Conservation (phyloP, 768 basidiomycete genomes). For the Megacollybia marginata region DNA sequence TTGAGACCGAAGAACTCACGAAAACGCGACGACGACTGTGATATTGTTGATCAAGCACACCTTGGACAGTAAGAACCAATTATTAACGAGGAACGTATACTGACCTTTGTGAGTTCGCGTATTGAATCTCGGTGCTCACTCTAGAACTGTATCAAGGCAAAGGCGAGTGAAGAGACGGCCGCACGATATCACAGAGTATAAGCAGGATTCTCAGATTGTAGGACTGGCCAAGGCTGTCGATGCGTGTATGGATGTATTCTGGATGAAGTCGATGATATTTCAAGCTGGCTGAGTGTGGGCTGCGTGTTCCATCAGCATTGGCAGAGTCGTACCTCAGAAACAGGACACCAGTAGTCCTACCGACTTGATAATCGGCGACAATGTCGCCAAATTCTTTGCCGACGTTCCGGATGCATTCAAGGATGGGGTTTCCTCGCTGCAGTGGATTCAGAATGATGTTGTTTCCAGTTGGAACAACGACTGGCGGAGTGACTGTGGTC, state of each 20-base stretch:
- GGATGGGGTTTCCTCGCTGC: constrained; percentile 77
- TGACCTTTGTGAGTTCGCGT: constrained; percentile 84
- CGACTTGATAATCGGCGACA: constrained; percentile 91
- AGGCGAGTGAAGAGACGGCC: constrained; percentile 20
- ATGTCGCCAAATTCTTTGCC: constrained; percentile 95
- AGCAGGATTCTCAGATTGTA: constrained; percentile 84
- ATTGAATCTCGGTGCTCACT: constrained; percentile 88
- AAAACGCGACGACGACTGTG: constrained; percentile 90
- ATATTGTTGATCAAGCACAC: constrained; percentile 88
- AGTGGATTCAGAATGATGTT: not conserved
- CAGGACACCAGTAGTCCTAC: constrained; percentile 84
- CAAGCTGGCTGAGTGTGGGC: constrained; percentile 31
- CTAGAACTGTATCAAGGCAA: constrained; percentile 29
- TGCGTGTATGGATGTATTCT: constrained; percentile 90
- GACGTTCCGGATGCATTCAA: constrained; percentile 81
- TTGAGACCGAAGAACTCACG: constrained; percentile 36
- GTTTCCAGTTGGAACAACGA: not conserved
- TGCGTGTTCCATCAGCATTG: not conserved
- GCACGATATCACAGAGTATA: constrained; percentile 85
- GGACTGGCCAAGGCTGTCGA: constrained; percentile 74
- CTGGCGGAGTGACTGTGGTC: not conserved
- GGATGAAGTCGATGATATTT: constrained; percentile 96
- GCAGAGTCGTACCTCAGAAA: constrained; percentile 66
- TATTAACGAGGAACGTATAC: constrained; percentile 1
- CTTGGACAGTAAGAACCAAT: constrained; percentile 21